phyloP scores from a whole-genome alignment of 106 monocot species.

The Dioscorea dumetorum region DNA sequence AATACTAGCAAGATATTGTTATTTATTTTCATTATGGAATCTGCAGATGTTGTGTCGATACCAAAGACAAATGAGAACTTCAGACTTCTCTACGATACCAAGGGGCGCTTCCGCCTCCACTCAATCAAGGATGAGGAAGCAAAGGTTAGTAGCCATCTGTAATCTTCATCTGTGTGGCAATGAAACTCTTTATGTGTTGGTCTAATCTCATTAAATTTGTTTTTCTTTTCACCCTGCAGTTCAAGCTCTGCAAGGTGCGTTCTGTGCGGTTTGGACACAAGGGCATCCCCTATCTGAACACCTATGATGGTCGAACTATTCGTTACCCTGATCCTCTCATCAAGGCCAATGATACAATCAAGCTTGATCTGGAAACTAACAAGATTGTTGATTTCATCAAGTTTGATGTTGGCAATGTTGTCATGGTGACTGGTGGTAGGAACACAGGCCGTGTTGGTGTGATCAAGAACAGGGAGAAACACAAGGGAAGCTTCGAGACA shows the following conservation, averaged over 20 bases:
- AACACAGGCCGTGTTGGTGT: constrained; percentile 81
- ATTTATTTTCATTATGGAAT: background rate
- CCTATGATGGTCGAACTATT: constrained; percentile 81
- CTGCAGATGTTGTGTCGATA: constrained; percentile 76
- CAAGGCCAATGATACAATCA: constrained; percentile 77
- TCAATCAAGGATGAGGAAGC: constrained; percentile 77
- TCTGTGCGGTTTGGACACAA: constrained; percentile 75
- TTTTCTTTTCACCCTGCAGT: constrained; percentile 26
- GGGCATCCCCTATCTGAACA: constrained; percentile 72
- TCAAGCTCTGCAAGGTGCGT: constrained; percentile 89
- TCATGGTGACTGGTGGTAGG: constrained; percentile 83
- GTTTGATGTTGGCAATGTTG: constrained; percentile 83
- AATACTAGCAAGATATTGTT: background rate
- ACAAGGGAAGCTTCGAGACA: constrained; percentile 82
- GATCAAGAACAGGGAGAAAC: constrained; percentile 93
- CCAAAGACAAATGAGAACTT: constrained; percentile 89
- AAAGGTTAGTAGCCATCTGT: constrained; percentile 27
- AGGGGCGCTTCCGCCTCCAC: constrained; percentile 82
- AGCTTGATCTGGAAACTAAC: constrained; percentile 60
- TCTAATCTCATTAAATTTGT: no score
- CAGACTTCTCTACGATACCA: constrained; percentile 81
- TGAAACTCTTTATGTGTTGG: no score
- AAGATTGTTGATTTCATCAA: constrained; percentile 83
- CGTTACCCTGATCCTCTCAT: constrained; percentile 82
- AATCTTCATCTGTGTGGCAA: no score